Evolutionary conservation across 768 basidiomycete species (phyloP).

Genomic region (Amanita polypyramis): DNA sequence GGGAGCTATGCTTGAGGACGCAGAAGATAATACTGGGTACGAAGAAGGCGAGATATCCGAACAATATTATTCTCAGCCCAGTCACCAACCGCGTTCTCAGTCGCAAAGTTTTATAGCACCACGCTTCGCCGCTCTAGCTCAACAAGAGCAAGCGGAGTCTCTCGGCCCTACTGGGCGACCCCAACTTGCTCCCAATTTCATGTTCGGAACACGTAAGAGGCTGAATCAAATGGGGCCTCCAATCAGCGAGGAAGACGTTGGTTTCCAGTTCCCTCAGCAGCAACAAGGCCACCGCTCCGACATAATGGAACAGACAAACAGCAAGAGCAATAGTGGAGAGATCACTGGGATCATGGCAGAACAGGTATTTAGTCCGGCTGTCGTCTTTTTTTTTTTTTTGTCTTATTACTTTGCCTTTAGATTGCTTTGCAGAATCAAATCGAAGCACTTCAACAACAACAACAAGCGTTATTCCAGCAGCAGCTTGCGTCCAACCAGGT

Average conservation of each 20-base stretch:
- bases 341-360: conserved; percentile 90
- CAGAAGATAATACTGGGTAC: conserved; percentile 48
- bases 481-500: conserved; percentile 85
- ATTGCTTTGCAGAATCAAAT: conserved; percentile 88
- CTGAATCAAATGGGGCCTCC: conserved; percentile 54
- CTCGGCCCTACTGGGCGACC: conserved; percentile 73
- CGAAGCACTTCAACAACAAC: conserved; percentile 82
- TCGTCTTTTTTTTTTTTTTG: not conserved
- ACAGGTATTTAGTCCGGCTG: conserved; percentile 54
- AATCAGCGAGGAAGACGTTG: conserved; percentile 71
- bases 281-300: conserved; percentile 24
- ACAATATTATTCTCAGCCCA: conserved; percentile 34
- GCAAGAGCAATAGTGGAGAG: conserved; percentile 62
- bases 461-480: conserved; percentile 83
- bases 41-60: conserved; percentile 81
- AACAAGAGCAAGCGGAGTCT: conserved; percentile 55
- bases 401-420: conserved; percentile 23
- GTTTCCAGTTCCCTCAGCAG: conserved; percentile 78
- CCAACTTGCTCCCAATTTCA: conserved; percentile 85
- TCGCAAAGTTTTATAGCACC: conserved; percentile 84
- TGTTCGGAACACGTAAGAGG: conserved; percentile 69
- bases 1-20: conserved; percentile 78
- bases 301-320: conserved; percentile 27
- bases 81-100: conserved; percentile 64
- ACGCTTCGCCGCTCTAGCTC: conserved; percentile 74